Evolutionary conservation across 768 basidiomycete species (phyloP).

Genomic region (Suillus subaureus): DNA sequence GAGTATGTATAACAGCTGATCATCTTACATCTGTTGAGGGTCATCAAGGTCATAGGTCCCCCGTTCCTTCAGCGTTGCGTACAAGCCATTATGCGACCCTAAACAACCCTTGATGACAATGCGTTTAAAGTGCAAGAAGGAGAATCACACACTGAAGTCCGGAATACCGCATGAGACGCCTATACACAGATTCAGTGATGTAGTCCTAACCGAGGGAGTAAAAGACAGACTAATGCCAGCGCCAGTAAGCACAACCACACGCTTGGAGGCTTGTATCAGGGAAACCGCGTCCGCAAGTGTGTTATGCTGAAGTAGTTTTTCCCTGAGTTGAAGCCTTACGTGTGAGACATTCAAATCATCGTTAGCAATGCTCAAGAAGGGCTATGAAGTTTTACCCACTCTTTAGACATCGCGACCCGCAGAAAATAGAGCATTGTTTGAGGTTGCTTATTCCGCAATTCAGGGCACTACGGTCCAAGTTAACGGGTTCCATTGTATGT

Average conservation of each 20-base stretch:
- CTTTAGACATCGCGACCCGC: conserved; percentile 69
- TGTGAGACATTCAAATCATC: conserved; percentile 8
- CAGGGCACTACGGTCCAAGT: conserved; percentile 52
- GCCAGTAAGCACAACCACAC: conserved; percentile 79
- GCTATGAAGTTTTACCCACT: conserved; percentile 45
- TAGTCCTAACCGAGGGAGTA: not conserved
- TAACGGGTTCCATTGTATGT: not conserved
- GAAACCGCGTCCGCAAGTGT: conserved; percentile 74
- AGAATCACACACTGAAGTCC: conserved; percentile 52
- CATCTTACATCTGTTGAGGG: conserved; percentile 84
- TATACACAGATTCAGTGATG: conserved; percentile 26
- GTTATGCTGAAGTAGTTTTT: conserved; percentile 68
- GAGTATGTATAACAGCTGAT: not conserved
- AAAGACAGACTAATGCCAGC: conserved; percentile 73
- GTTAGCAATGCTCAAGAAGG: not conserved
- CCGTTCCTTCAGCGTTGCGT: conserved; percentile 67
- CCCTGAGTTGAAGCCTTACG: conserved; percentile 65
- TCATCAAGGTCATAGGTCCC: conserved; percentile 82
- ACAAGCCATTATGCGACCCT: conserved; percentile 78
- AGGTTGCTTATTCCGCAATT: conserved; percentile 54
- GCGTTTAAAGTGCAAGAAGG: not conserved
- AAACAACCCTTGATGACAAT: not conserved
- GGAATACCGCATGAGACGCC: conserved; percentile 89
- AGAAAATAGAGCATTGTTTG: conserved; percentile 71
- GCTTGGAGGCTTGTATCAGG: conserved; percentile 61